Conservation (phyloP, 495 filamentous ascomycete species). For the Tuber indicum region DNA sequence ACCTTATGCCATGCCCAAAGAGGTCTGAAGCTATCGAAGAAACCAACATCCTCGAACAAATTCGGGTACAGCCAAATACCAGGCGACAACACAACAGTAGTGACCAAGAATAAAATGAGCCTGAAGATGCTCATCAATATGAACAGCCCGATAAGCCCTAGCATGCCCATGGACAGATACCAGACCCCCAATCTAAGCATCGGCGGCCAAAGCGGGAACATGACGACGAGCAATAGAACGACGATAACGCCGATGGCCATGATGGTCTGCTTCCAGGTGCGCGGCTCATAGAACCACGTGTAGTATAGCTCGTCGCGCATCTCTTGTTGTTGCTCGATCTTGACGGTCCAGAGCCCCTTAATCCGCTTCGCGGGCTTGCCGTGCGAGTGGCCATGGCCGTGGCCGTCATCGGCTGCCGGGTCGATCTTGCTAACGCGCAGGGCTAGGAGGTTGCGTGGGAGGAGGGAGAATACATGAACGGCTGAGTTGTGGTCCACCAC, state of each 20-base stretch:
- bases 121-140: constrained; percentile 97
- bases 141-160: constrained; percentile 87
- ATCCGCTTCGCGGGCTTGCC: constrained; percentile 65
- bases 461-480: constrained; percentile 88
- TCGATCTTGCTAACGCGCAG: constrained; percentile 84
- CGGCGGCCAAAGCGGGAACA: constrained; percentile 96
- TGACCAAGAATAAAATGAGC: constrained; percentile 88
- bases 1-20: constrained; percentile 99
- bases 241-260: constrained; percentile 78
- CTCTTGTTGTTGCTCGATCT: constrained; percentile 95
- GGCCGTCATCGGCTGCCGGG: constrained; percentile 49
- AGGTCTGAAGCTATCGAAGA: constrained; percentile 95
- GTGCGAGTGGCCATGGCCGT: constrained; percentile 67
- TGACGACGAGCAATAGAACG: constrained; percentile 74
- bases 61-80: constrained; percentile 98
- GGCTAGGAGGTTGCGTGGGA: constrained; percentile 90
- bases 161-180: constrained; percentile 93
- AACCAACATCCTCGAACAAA: constrained; percentile 96
- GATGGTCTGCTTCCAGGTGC: constrained; percentile 85
- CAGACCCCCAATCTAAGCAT: constrained; percentile 88
- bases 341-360: constrained; percentile 95
- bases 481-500: constrained; percentile 79
- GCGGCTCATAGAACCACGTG: constrained; percentile 92
- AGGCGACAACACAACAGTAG: constrained; percentile 74
- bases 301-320: constrained; percentile 86